Evolutionary conservation across 169 alveolate species (phyloP).

Genomic region (Eimeria brunetti): DNA sequence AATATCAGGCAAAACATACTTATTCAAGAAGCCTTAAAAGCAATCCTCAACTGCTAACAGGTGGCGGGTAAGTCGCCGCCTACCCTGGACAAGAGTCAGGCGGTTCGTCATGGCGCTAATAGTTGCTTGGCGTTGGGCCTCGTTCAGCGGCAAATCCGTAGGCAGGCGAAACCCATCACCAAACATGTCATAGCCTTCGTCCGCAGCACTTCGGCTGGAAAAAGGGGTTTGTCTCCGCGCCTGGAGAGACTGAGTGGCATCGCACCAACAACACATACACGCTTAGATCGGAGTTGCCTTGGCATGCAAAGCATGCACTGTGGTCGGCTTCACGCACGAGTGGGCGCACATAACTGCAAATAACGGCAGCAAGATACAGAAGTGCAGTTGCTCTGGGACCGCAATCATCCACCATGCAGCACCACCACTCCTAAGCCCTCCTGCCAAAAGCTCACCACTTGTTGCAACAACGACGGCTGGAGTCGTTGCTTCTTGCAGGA

Average conservation of each 20-base stretch:
- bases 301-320: neutral
- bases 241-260: slow-evolving; percentile 44
- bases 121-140: slow-evolving; percentile 70
- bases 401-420: neutral
- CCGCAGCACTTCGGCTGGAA: slow-evolving; percentile 62
- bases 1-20: neutral
- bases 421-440: neutral
- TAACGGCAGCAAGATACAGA: neutral
- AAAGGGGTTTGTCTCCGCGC: slow-evolving; percentile 71
- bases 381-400: neutral
- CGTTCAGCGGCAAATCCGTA: slow-evolving; percentile 72
- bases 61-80: neutral
- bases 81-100: slow-evolving; percentile 79
- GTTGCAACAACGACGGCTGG: slow-evolving; percentile 59
- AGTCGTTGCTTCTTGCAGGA: slow-evolving; percentile 68
- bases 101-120: slow-evolving; percentile 79
- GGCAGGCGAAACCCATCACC: slow-evolving; percentile 71
- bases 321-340: neutral
- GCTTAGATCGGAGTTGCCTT: neutral
- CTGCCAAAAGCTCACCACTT: slow-evolving; percentile 28
- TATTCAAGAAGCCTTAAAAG: neutral
- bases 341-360: neutral
- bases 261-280: neutral
- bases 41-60: neutral
- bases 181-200: slow-evolving; percentile 46